These are phyloP conservation scores for Samsoniella hepiali DNA, from an alignment of 2,329 filamentous ascomycete genomes.

Conservation along the genomic window DNA sequence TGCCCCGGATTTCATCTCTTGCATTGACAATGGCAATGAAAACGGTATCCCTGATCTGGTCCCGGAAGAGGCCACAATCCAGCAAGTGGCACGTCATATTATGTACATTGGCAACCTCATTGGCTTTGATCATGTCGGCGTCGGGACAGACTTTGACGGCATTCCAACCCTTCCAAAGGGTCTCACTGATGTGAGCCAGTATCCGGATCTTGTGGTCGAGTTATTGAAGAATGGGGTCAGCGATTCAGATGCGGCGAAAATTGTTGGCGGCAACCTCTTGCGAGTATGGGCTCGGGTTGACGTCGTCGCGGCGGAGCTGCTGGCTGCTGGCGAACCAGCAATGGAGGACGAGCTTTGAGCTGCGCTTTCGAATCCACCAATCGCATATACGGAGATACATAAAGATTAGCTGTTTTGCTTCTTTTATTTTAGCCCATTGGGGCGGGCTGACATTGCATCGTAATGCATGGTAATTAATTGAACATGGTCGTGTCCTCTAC, in stretches of 20 bases:
- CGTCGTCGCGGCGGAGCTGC: slow-evolving; percentile 62
- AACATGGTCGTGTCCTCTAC: slow-evolving; percentile 6
- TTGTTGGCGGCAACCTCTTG: slow-evolving; percentile 77
- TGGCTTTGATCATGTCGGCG: slow-evolving; percentile 81
- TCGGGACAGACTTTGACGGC: slow-evolving; percentile 88
- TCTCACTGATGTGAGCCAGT: slow-evolving; percentile 81
- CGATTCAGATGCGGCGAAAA: slow-evolving; percentile 68
- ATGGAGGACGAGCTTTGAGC: slow-evolving; percentile 50
- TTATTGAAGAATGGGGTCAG: slow-evolving; percentile 70
- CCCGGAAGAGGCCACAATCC: slow-evolving; percentile 66
- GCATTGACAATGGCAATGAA: slow-evolving; percentile 54
- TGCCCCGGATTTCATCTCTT: slow-evolving; percentile 76
- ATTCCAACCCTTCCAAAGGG: slow-evolving; percentile 66
- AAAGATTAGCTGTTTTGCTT: neutral
- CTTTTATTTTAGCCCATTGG: neutral
- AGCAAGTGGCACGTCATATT: slow-evolving; percentile 77
- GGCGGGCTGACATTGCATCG: neutral
- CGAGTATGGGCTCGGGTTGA: slow-evolving; percentile 84
- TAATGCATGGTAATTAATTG: slow-evolving; percentile 8
- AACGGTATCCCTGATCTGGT: slow-evolving; percentile 67
- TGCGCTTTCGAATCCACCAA: neutral
- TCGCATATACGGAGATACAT: neutral
- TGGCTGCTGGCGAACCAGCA: slow-evolving; percentile 50
- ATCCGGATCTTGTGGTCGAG: slow-evolving; percentile 73
- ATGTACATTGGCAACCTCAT: slow-evolving; percentile 77